A percentile compares a stretch with the other conserved stretches of the same genome.
phyloP scores from a whole-genome alignment of 345 rosid genomes.

The Carallia pectinifolia region DNA sequence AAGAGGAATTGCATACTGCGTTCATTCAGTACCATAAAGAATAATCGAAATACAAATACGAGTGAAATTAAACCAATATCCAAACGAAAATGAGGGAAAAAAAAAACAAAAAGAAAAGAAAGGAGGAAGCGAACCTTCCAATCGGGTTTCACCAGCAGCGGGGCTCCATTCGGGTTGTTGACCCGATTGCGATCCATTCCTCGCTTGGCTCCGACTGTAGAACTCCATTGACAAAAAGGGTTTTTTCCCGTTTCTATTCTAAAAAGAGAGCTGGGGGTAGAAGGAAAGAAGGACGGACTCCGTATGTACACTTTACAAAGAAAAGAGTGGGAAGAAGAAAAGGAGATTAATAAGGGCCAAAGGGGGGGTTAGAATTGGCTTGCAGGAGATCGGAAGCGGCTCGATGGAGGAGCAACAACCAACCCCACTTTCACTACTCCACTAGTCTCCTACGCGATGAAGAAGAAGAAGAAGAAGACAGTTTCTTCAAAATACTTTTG shows the following conservation, averaged over 20 bases:
- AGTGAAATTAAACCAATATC: constrained; percentile 8
- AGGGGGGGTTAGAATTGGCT: neutral
- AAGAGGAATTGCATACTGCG: constrained; percentile 1
- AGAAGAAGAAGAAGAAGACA: too few species aligned
- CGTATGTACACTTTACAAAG: constrained; percentile 48
- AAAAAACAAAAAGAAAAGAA: too few species aligned
- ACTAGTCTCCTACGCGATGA: too few species aligned
- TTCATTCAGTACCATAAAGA: neutral
- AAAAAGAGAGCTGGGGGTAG: too few species aligned
- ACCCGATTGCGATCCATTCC: constrained; percentile 59
- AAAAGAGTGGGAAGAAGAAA: neutral
- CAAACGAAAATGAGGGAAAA: neutral
- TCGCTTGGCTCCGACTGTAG: constrained; percentile 58
- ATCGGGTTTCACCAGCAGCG: constrained; percentile 11
- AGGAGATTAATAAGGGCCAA: neutral
- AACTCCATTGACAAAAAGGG: constrained; percentile 48
- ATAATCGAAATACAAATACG: neutral
- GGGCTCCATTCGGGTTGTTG: constrained; percentile 32
- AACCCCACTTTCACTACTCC: too few species aligned
- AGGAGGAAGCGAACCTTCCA: constrained; percentile 16
- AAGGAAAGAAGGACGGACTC: constrained; percentile 17
- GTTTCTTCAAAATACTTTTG: too few species aligned
- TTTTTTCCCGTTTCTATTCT: neutral
- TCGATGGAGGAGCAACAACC: too few species aligned
- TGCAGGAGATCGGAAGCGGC: too few species aligned